A percentile compares a stretch with the other conserved stretches of the same genome.
Conservation (phyloP, 306 rosid species). For the Gynostemma pentaphyllum region DNA sequence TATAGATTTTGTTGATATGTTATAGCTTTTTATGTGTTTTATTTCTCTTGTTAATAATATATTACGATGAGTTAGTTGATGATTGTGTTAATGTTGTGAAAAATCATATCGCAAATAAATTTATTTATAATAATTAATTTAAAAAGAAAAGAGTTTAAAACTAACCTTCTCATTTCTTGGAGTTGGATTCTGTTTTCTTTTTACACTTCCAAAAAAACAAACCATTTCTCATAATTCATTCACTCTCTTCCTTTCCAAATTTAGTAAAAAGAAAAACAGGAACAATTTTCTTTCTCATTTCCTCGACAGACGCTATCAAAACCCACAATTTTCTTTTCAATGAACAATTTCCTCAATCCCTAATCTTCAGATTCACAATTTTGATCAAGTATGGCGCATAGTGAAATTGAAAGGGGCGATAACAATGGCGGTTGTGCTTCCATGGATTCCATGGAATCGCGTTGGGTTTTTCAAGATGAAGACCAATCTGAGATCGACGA, state of each 20-base stretch:
- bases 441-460: slow-evolving; percentile 42
- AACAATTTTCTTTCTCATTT: not conserved
- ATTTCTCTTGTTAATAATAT: too few relatives aligned
- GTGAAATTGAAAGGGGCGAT: slow-evolving; percentile 23
- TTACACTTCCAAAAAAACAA: too few relatives aligned
- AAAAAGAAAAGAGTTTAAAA: too few relatives aligned
- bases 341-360: not conserved
- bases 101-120: too few relatives aligned
- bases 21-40: too few relatives aligned
- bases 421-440: slow-evolving; percentile 22
- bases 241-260: not conserved
- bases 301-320: not conserved
- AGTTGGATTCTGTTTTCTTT: too few relatives aligned
- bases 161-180: too few relatives aligned
- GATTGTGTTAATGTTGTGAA: too few relatives aligned
- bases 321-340: not conserved
- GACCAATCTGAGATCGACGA: slow-evolving; percentile 36
- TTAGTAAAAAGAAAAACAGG: not conserved
- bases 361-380: not conserved
- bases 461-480: slow-evolving; percentile 56
- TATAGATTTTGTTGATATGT: too few relatives aligned
- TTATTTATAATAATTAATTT: too few relatives aligned
- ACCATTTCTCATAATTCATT: too few relatives aligned
- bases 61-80: too few relatives aligned
- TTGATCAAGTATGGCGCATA: slow-evolving; percentile 11